Conservation (phyloP, 176 grass and related monocot genomes). For the Aegilops speltoides region DNA sequence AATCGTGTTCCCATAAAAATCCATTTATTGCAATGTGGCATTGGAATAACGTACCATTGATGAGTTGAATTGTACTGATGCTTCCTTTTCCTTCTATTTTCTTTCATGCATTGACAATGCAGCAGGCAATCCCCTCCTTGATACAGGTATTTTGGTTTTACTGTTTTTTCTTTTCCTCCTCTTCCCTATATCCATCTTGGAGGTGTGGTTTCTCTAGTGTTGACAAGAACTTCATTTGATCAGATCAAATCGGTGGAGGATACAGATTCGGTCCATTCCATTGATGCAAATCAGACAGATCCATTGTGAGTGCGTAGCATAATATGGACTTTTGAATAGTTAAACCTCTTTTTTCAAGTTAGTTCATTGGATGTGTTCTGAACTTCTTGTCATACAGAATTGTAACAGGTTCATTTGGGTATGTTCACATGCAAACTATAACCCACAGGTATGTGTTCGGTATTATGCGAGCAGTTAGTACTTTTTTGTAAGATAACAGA, state of each 20-base stretch:
- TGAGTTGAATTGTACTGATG: not conserved
- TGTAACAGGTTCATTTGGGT: not conserved
- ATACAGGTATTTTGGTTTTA: not conserved
- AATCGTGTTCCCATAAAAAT: no score
- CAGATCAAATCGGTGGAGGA: not conserved
- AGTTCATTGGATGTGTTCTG: not conserved
- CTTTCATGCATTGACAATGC: not conserved
- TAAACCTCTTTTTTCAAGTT: not conserved
- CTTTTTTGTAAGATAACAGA: not conserved
- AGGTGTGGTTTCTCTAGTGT: not conserved
- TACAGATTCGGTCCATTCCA: not conserved
- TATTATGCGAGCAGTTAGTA: not conserved
- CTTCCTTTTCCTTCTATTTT: not conserved
- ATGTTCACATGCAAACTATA: not conserved
- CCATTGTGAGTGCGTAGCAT: not conserved
- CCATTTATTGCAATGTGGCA: no score
- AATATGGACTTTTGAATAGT: not conserved
- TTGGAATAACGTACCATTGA: no score
- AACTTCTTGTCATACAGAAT: not conserved
- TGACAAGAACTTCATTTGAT: not conserved
- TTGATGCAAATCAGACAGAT: not conserved
- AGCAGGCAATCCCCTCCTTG: not conserved
- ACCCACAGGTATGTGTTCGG: not conserved
- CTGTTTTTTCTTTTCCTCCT: not conserved
- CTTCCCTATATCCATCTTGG: not conserved